Evolutionary conservation across 495 filamentous ascomycete genomes (phyloP), one percentile per base, ranked within the genome.

Genomic region (Penicillium dipodomyicola): DNA sequence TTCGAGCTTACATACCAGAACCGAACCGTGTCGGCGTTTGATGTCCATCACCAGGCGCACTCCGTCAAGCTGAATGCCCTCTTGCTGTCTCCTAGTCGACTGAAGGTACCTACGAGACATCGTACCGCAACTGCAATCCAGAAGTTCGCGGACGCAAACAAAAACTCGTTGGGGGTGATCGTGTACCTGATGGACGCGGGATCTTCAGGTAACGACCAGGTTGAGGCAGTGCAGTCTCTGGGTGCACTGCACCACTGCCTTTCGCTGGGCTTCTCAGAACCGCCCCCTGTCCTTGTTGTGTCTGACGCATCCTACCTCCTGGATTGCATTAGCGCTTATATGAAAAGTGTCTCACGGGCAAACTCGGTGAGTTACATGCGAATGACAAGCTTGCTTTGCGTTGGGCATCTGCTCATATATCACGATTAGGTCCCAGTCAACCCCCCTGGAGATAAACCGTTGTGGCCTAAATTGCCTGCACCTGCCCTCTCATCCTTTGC

Each of bases 171-270:
- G 23, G 35, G 22, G 17, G 37, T 42, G 0, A 52, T 52, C 4
- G 12, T 52, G 14, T 42, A 52, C 37, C 30, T 52, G 14, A 52
- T 52, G 49, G 35, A 52, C 30, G 20, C 23, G 17, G 4, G 14
- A 5, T 15, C 15, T 1, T 20, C 23, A 1, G 49, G 37, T 3
- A 25, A 41, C 10, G 32, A 52, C 1, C 49, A 52, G 15, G 30
- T 22, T 4, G 22, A 42, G 1, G 49, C 49, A 9, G 23, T 41
- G 23, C 49, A 52, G 17, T 41, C 49, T 19, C 35, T 52, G 11
- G 37, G 49, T 11, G 49, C 35, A 20, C 37, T 52, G 0, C 49
- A 52, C 10, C 49, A 52, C 29, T 42, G 33, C 37, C 35, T 52
- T 12, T 52, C 49, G 1, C 4, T 52, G 35, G 49, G 49, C 3